Base-by-base conservation (phyloP, 2,329 filamentous ascomycete genomes). In the Xylaria sp. region DNA sequence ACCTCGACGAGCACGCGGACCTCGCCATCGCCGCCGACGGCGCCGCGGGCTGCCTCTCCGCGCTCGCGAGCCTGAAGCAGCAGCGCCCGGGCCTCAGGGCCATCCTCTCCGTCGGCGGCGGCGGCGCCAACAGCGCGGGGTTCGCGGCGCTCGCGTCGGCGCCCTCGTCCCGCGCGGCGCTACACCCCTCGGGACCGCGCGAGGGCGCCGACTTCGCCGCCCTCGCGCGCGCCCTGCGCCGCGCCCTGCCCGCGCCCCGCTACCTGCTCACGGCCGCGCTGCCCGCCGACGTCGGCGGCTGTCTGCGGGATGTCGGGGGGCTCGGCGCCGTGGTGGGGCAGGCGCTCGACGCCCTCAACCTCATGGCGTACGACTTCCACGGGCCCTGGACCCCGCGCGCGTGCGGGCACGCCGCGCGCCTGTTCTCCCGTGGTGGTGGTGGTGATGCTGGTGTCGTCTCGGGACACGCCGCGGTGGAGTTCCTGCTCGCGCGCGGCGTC, bases 321-420 rank as follows among this genome's bases (percentile, higher is more conserved):
- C 72, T 88, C 3, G 61, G 63, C 2, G 72, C 76, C 9, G 80
- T 82, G 1, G 74, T 79, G 1, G n/a, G n/a, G n/a, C 61, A 73
- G 2, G 72, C 82, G 37, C 75, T 89, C 42, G 84, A 89, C 66
- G 75, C 82, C 63, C 72, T 89, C 56, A 88, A 89, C 63, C 74
- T 89, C 41, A 89, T 89, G 87, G 77, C 80, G 11, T 89, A 89
- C 65, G 86, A 89, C 67, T 88, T 88, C 61, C 78, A 80, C 0
- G 86, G 86, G 0, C 77, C 83, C 7, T 89, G 86, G 86, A 79
- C 78, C n/a, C n/a, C n/a, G 1, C 69, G 75, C 19, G 78, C 81
- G 24, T 81, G 79, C 8, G 86, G 85, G 11, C 84, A 89, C 64
- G 86, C 89, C 37, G 82, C 86, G 1, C 84, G 87, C 63, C 78